Evolutionary conservation across 257 asterid species (phyloP).

Genomic region (Ligustrum vulgare): DNA sequence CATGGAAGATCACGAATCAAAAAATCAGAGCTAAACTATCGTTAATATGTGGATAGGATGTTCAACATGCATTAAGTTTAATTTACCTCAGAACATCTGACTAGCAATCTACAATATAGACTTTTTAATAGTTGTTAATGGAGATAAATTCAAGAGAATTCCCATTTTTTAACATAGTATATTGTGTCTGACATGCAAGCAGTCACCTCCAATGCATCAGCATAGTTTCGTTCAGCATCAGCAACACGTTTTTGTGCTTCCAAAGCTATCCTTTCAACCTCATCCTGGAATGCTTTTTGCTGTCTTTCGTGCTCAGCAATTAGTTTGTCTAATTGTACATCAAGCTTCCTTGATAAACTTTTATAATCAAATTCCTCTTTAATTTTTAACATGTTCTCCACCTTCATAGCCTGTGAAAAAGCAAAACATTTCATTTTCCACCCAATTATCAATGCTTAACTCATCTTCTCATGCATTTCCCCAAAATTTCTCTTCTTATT

Average conservation of each 20-base stretch:
- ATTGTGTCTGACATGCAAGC: slow-evolving; percentile 3
- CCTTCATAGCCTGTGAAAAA: slow-evolving; percentile 79
- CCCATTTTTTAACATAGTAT: not conserved
- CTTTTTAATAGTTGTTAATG: not conserved
- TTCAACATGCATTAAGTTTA: not conserved
- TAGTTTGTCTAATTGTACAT: slow-evolving; percentile 66
- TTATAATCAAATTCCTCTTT: slow-evolving; percentile 89
- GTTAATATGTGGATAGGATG: not conserved
- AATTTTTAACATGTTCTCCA: slow-evolving; percentile 81
- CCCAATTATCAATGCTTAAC: slow-evolving; percentile 4
- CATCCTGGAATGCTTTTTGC: slow-evolving; percentile 67
- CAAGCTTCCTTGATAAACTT: slow-evolving; percentile 84
- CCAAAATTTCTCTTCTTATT: slow-evolving; percentile 7
- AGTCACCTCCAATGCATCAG: slow-evolving; percentile 67
- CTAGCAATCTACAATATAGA: slow-evolving; percentile 1
- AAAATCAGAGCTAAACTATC: not conserved
- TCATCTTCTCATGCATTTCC: not conserved
- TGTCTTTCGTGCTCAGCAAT: slow-evolving; percentile 83
- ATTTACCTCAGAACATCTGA: slow-evolving; percentile 8
- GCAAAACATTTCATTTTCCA: slow-evolving; percentile 5
- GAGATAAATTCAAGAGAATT: not conserved
- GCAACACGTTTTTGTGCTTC: slow-evolving; percentile 67
- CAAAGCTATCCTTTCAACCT: slow-evolving; percentile 56
- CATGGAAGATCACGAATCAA: not conserved
- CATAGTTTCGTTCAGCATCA: slow-evolving; percentile 61